Evolutionary conservation across 1,284 basidiomycete genomes (phyloP).

Genomic region (Sphagnurus paluster): DNA sequence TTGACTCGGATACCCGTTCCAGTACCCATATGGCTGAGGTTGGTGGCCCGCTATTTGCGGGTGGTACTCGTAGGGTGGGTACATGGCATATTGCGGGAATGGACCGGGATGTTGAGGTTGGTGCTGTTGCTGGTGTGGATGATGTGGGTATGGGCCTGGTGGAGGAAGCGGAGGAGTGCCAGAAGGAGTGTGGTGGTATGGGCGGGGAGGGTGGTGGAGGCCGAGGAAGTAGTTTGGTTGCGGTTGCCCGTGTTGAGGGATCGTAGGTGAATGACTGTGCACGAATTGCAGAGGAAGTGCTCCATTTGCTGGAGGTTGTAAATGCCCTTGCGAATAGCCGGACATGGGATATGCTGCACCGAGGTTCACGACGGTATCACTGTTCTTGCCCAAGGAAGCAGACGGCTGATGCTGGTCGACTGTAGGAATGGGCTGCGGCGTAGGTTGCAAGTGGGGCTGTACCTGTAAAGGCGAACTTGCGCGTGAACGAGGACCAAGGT

Average conservation of each 20-base stretch:
- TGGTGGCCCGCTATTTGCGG: slow-evolving; percentile 2
- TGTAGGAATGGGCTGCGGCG: slow-evolving; percentile 2
- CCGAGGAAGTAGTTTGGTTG: not conserved
- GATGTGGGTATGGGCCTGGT: slow-evolving; percentile 5
- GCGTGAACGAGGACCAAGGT: not conserved
- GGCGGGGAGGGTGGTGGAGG: not conserved
- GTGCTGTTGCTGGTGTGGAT: not conserved
- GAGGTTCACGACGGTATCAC: not conserved
- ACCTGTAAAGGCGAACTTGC: slow-evolving; percentile 5
- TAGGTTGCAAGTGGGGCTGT: slow-evolving; percentile 2
- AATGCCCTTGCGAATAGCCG: slow-evolving; percentile 6
- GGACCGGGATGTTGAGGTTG: not conserved
- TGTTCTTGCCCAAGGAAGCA: not conserved
- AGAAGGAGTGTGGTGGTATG: slow-evolving; percentile 12
- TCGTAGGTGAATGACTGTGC: not conserved
- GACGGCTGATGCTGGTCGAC: not conserved
- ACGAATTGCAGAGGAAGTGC: not conserved
- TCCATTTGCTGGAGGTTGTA: not conserved
- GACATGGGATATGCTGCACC: slow-evolving; percentile 12
- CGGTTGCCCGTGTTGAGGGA: slow-evolving; percentile 4
- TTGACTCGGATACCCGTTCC: slow-evolving; percentile 18
- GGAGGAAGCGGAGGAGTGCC: slow-evolving; percentile 17
- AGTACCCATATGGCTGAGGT: slow-evolving; percentile 13
- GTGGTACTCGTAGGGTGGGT: slow-evolving; percentile 19
- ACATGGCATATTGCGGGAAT: slow-evolving; percentile 15